Conservation (phyloP, 164 flowering plant species). For the Chloranthus sessilifolius region DNA sequence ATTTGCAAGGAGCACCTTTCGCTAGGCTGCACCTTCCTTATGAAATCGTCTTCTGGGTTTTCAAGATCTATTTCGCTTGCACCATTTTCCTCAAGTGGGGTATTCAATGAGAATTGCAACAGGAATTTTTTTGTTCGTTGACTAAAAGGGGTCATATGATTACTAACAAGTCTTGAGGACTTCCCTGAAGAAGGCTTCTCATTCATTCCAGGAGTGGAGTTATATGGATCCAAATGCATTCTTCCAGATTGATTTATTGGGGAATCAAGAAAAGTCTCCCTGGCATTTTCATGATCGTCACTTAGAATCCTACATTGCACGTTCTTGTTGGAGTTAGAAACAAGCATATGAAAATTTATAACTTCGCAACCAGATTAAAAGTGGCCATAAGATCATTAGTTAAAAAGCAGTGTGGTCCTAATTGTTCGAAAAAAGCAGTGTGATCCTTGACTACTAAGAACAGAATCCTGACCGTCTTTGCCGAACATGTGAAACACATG, state of each 20-base stretch:
- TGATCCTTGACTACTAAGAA: neutral
- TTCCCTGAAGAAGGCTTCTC: slow-evolving; percentile 43
- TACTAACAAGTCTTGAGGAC: slow-evolving; percentile 27
- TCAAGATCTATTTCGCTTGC: slow-evolving; percentile 28
- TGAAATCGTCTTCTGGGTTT: slow-evolving; percentile 60
- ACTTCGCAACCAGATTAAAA: no score
- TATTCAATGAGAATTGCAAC: slow-evolving; percentile 47
- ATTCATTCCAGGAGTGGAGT: slow-evolving; percentile 37
- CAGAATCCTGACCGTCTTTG: neutral
- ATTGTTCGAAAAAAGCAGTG: no score
- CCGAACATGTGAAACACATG: neutral
- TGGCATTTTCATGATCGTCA: slow-evolving; percentile 44
- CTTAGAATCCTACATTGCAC: slow-evolving; percentile 46
- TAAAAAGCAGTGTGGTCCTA: no score
- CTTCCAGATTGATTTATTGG: slow-evolving; percentile 35
- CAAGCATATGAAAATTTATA: no score
- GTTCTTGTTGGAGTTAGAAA: no score
- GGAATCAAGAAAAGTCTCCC: slow-evolving; percentile 41
- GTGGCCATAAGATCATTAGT: no score
- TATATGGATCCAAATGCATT: slow-evolving; percentile 27
- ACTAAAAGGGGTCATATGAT: slow-evolving; percentile 72
- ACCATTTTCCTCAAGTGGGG: slow-evolving; percentile 24
- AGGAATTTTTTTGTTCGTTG: slow-evolving; percentile 61
- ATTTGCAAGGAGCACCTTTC: slow-evolving; percentile 62
- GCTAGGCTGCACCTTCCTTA: slow-evolving; percentile 57